phyloP scores from a whole-genome alignment of 495 filamentous ascomycete species.

The Tuber umbilicatum region DNA sequence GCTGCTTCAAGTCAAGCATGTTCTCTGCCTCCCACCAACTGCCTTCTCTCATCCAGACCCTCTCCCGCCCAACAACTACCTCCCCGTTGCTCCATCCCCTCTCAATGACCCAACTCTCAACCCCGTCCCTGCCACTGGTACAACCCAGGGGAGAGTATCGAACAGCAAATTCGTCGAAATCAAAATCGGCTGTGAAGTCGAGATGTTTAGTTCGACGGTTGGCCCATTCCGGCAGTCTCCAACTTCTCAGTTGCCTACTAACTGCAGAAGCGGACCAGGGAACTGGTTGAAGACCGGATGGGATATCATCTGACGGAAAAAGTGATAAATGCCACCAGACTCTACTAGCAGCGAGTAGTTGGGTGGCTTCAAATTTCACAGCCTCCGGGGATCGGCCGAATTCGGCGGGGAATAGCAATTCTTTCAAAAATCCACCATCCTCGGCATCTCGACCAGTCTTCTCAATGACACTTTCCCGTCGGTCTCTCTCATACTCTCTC shows the following conservation, averaged over 20 bases:
- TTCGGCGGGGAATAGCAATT: constrained; percentile 74
- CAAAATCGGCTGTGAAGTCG: constrained; percentile 97
- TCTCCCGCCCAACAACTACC: constrained; percentile 78
- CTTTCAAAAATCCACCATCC: constrained; percentile 70
- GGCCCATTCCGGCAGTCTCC: constrained; percentile 92
- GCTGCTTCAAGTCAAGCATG: constrained; percentile 82
- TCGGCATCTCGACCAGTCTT: constrained; percentile 79
- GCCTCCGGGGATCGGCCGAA: constrained; percentile 66
- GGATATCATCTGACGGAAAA: constrained; percentile 82
- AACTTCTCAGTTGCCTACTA: constrained; percentile 82
- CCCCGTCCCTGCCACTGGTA: constrained; percentile 81
- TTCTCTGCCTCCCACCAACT: constrained; percentile 98
- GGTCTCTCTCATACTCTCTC: constrained; percentile 70
- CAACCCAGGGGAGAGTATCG: constrained; percentile 81
- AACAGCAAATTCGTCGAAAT: constrained; percentile 79
- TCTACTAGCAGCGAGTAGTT: constrained; percentile 53
- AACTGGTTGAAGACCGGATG: constrained; percentile 52
- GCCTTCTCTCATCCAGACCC: constrained; percentile 89
- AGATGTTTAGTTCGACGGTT: constrained; percentile 84
- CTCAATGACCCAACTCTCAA: constrained; percentile 91
- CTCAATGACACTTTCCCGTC: constrained; percentile 73
- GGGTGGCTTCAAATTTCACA: constrained; percentile 46
- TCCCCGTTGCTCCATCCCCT: constrained; percentile 98
- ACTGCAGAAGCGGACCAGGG: constrained; percentile 88
- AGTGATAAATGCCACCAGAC: constrained; percentile 93